phyloP scores from a whole-genome alignment of 2,329 filamentous ascomycete genomes.

The Cryphonectria japonica region DNA sequence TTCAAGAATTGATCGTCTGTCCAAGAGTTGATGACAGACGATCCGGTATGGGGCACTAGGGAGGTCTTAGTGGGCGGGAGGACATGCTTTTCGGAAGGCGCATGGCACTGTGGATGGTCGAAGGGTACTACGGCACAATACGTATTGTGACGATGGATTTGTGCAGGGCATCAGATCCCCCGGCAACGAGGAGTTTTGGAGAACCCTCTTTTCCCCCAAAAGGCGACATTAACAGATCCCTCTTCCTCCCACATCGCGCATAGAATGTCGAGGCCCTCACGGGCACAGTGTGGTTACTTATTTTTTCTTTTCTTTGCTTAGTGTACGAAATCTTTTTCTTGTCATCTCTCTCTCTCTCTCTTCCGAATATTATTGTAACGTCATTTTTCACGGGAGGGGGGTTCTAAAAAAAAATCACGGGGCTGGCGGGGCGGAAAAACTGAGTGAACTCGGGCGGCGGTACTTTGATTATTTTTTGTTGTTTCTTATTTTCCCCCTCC shows the following conservation, averaged over 20 bases:
- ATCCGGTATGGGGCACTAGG: constrained; percentile 14
- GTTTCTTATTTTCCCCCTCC: not conserved
- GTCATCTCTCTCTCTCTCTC: constrained; percentile 1
- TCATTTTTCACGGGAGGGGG: constrained; percentile 2
- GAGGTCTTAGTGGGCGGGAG: constrained; percentile 19
- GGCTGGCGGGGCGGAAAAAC: constrained; percentile 10
- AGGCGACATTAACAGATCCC: constrained; percentile 24
- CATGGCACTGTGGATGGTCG: constrained; percentile 24
- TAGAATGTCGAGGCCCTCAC: constrained; percentile 30
- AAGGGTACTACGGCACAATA: constrained; percentile 15
- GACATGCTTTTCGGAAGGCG: constrained; percentile 24
- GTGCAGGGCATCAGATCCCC: constrained; percentile 23
- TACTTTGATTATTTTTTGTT: not conserved
- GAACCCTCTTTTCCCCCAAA: constrained; percentile 5
- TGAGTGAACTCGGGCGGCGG: not conserved
- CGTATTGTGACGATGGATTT: constrained; percentile 19
- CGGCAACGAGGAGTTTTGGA: constrained; percentile 23
- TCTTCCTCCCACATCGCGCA: constrained; percentile 24
- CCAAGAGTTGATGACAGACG: constrained; percentile 12
- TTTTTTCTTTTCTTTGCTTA: constrained; percentile 1
- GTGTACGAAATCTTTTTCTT: constrained; percentile 24
- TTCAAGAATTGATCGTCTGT: not conserved
- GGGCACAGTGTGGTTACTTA: constrained; percentile 26
- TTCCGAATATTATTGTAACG: not conserved
- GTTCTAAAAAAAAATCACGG: not conserved